These are phyloP conservation scores for Zangia roseola DNA, from an alignment of 768 basidiomycete species.

Conservation along the genomic window DNA sequence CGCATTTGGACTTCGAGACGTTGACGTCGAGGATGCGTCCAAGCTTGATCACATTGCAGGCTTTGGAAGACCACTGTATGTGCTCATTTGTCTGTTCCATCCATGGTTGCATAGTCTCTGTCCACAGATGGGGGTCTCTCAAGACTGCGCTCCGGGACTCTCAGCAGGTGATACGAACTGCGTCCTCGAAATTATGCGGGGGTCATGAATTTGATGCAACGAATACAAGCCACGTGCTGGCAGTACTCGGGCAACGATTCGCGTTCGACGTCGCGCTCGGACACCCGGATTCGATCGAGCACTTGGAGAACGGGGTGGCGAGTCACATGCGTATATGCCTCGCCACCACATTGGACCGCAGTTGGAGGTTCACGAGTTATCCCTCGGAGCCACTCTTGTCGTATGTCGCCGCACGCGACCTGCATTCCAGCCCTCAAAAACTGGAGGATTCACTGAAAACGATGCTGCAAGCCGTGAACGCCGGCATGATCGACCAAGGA, in stretches of 20 bases:
- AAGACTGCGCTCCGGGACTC: too few relatives aligned
- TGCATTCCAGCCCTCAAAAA: neutral
- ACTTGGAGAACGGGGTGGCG: neutral
- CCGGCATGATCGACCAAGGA: neutral
- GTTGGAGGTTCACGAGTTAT: conserved; percentile 6
- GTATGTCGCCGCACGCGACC: neutral
- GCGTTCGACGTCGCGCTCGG: neutral
- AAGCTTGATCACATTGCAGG: neutral
- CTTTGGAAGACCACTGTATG: conserved; percentile 2
- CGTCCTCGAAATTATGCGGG: neutral
- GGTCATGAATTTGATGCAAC: too few relatives aligned
- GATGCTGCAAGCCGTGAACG: neutral
- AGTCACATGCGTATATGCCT: conserved; percentile 8
- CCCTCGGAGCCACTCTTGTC: conserved; percentile 10
- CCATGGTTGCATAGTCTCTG: too few relatives aligned
- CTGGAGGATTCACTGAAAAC: neutral
- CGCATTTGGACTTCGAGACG: neutral
- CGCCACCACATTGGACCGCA: neutral
- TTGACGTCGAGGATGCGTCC: neutral
- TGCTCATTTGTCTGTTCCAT: neutral
- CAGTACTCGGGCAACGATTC: conserved; percentile 5
- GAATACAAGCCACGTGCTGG: neutral
- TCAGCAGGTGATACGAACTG: neutral
- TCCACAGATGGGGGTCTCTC: too few relatives aligned
- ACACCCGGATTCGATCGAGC: neutral